Base-by-base conservation (phyloP, 1,284 basidiomycete species). In the Pulchroboletus neoregius region DNA sequence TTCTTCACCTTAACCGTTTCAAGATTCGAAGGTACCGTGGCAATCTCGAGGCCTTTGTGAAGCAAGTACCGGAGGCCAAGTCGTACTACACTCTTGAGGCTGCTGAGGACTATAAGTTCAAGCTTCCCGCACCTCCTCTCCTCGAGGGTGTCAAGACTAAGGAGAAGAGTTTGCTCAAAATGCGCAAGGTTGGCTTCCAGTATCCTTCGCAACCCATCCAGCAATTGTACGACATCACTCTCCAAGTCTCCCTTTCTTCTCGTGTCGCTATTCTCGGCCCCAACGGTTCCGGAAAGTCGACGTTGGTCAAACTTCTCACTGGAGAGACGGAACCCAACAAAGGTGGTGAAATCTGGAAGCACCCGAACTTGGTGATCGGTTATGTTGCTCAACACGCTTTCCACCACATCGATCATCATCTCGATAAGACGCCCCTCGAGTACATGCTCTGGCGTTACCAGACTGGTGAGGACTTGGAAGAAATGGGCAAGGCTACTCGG, bases 381-480 rank as follows among this genome's bases (percentile, higher is more conserved):
- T 97, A 97, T 76, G 94, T 97, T 59, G 94, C 94, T 45, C 94
- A 97, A 74, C 94, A 97, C 74, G 94, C 94, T 56, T 96, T 95
- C 91, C 93, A 96, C 80, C 94, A 96, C 73, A 97, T 97, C 65
- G 94, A 97, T 71, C 75, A 92, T 71, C 94, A 96, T 70, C 90
- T 97, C 67, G 94, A 96, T 82, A 94, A 94, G 80, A 96, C 94
- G 30, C 91, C 94, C 47, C 87, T 97, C 62, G 91, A 97, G 76
- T 97, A 97, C 83, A 93, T 97, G 88, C 76, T 96, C 59, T 95
- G 93, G 91, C 93, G 94, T 75, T 97, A 97, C 84, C 94, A 97
- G 82, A 97, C 94, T 51, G 94, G 94, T 71, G 94, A 97, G 73
- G 94, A 97, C 78, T 72, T 96, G 66, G 94, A 97, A 76, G 94